Evolutionary conservation across 345 rosid genomes (phyloP).

Genomic region (Populus pruinosa): DNA sequence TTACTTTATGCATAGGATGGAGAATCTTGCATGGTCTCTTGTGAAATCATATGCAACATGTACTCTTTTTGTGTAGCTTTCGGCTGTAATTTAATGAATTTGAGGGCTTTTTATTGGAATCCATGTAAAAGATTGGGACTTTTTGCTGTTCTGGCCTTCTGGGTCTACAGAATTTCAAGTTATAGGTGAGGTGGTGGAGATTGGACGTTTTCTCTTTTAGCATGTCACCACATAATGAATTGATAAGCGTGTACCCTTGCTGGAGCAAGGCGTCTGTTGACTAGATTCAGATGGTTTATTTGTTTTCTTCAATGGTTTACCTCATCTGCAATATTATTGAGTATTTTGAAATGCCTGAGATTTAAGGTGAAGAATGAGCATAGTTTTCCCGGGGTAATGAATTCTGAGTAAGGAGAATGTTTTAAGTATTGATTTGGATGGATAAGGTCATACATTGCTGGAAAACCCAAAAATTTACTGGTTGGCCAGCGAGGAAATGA

Average conservation of each 20-base stretch:
- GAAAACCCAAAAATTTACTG: constrained; percentile 2
- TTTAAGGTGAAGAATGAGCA: neutral
- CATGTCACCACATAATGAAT: neutral
- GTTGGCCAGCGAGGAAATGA: neutral
- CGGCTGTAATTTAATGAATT: constrained; percentile 1
- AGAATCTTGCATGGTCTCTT: constrained; percentile 9
- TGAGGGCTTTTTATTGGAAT: constrained; percentile 1
- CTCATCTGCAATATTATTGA: neutral
- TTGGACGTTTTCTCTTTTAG: neutral
- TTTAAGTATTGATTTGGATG: neutral
- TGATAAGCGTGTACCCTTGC: neutral
- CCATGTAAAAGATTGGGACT: neutral
- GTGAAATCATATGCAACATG: constrained; percentile 17
- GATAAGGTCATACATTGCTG: neutral
- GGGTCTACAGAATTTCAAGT: neutral
- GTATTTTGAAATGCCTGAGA: neutral
- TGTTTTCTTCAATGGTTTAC: neutral
- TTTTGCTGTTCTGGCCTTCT: neutral
- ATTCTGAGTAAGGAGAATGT: neutral
- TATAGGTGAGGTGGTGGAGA: neutral
- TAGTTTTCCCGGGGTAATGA: constrained; percentile 2
- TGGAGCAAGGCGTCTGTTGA: neutral
- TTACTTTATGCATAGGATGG: neutral
- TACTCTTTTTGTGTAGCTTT: constrained; percentile 7
- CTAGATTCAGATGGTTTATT: constrained; percentile 17